Percentiles rank a stretch among this genome's conserved stretches.
Conservation (phyloP, 768 basidiomycete genomes). For the Hortiboletus campestris region DNA sequence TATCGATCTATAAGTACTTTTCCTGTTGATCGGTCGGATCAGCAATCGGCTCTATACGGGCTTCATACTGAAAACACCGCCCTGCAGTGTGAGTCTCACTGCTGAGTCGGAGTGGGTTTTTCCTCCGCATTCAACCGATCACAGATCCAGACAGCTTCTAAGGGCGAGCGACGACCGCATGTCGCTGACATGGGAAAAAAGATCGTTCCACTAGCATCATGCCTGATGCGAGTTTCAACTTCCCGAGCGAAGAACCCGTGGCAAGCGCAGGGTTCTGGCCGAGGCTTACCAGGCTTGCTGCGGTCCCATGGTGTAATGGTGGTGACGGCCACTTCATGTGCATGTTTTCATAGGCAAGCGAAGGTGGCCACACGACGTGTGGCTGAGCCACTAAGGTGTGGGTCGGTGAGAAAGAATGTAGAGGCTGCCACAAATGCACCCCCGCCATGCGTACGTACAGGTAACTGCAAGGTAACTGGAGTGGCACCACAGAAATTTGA, state of each 20-base stretch:
- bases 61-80: too few species aligned
- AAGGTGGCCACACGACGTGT: neutral
- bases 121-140: neutral
- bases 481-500: neutral
- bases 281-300: neutral
- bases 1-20: constrained; percentile 5
- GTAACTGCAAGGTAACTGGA: too few species aligned
- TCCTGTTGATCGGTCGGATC: constrained; percentile 9
- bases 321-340: neutral
- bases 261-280: neutral
- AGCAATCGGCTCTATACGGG: neutral
- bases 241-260: neutral
- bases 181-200: neutral
- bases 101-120: too few species aligned
- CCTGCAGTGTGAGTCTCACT: too few species aligned
- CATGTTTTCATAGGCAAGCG: neutral
- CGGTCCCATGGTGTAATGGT: neutral
- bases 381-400: neutral
- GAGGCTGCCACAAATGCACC: neutral
- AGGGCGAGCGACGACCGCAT: neutral
- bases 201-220: neutral
- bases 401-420: neutral
- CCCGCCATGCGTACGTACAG: too few species aligned
- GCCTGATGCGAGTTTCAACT: neutral
- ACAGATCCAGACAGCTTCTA: neutral